Evolutionary conservation across 2,329 filamentous ascomycete genomes (phyloP).

Genomic region (Aspergillus texensis): DNA sequence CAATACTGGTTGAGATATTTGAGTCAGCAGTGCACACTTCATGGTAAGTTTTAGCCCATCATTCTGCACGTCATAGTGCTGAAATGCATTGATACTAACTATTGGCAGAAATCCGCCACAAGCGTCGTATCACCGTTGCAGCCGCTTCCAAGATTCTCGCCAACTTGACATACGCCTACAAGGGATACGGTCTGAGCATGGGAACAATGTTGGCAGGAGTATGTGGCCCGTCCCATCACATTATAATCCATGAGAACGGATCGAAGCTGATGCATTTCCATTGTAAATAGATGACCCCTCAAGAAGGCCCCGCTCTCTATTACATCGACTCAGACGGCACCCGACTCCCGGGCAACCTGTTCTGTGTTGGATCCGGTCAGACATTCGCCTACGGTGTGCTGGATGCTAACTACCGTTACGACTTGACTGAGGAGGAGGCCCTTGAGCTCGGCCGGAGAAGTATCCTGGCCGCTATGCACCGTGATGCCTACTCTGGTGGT

Average conservation of each 20-base stretch:
- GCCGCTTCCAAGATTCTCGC: slow-evolving; percentile 98
- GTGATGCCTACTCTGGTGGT: slow-evolving; percentile 97
- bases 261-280: slow-evolving; percentile 2
- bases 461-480: slow-evolving; percentile 93
- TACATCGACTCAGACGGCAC: slow-evolving; percentile 99
- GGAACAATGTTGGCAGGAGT: slow-evolving; percentile 99
- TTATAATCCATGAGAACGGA: background rate
- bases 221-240: slow-evolving; percentile 49
- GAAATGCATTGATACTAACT: slow-evolving; percentile 9
- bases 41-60: slow-evolving; percentile 54
- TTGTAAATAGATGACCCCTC: slow-evolving; percentile 53
- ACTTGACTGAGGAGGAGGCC: slow-evolving; percentile 83
- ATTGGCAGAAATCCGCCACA: slow-evolving; percentile 79
- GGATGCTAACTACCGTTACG: slow-evolving; percentile 92
- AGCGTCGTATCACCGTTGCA: slow-evolving; percentile 96
- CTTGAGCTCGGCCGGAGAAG: slow-evolving; percentile 87
- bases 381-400: slow-evolving; percentile 98
- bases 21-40: slow-evolving; percentile 97
- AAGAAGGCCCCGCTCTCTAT: slow-evolving; percentile 96
- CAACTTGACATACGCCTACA: slow-evolving; percentile 98
- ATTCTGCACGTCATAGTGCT: background rate
- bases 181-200: slow-evolving; percentile 98
- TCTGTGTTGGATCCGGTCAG: slow-evolving; percentile 97
- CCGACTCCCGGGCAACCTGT: slow-evolving; percentile 87
- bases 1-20: slow-evolving; percentile 99